Conservation (phyloP, 352 stramenopile genomes). For the Phytophthora lateralis region DNA sequence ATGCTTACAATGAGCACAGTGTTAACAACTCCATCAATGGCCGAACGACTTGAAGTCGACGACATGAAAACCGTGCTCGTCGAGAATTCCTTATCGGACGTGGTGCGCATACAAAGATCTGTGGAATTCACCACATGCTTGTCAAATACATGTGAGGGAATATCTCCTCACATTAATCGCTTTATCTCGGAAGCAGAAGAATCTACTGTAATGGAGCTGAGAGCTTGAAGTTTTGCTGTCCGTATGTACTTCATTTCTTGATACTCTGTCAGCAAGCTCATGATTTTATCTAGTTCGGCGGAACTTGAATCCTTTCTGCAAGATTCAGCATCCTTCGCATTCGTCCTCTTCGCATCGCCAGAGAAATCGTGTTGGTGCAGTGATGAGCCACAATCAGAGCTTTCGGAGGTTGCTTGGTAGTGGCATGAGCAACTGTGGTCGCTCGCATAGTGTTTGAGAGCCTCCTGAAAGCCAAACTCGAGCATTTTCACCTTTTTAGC, state of each 20-base stretch:
- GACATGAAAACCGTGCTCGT: too few species aligned
- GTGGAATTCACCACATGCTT: too few species aligned
- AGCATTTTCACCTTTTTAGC: slow-evolving; percentile 68
- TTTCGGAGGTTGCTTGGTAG: neutral
- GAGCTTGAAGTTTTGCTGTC: slow-evolving; percentile 4
- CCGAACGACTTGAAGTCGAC: too few species aligned
- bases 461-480: slow-evolving; percentile 42
- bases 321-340: neutral
- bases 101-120: too few species aligned
- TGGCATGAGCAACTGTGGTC: slow-evolving; percentile 3
- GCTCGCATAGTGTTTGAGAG: slow-evolving; percentile 11
- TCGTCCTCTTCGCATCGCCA: neutral
- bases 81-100: too few species aligned
- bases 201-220: neutral
- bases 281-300: slow-evolving; percentile 4
- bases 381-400: neutral
- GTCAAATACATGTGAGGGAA: too few species aligned
- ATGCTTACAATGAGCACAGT: too few species aligned
- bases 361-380: neutral
- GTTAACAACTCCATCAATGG: too few species aligned
- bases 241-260: slow-evolving; percentile 6
- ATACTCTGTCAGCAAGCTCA: slow-evolving; percentile 13
- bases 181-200: neutral
- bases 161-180: neutral
- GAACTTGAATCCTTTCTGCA: neutral